phyloP scores from a whole-genome alignment of 2,329 filamentous ascomycete species.

The Cladosporium austrohemisphaericum region DNA sequence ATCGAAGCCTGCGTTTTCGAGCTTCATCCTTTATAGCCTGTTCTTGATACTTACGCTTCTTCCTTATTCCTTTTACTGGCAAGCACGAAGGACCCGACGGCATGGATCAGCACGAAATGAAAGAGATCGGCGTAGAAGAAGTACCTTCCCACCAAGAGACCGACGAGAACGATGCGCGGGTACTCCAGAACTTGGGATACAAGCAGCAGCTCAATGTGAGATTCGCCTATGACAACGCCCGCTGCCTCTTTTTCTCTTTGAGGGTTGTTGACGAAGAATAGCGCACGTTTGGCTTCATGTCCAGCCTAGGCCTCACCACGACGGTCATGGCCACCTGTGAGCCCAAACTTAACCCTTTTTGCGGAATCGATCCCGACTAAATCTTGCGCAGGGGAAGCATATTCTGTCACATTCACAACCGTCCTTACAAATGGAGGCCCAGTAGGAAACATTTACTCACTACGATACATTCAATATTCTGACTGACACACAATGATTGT shows the following conservation, averaged over 20 bases:
- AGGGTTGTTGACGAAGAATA: background rate
- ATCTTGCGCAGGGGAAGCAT: background rate
- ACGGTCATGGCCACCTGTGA: conserved; percentile 3
- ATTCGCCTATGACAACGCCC: background rate
- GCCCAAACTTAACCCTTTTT: no score
- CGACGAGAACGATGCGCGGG: background rate
- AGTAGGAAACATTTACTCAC: background rate
- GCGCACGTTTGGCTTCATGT: background rate
- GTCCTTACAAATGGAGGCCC: conserved; percentile 1
- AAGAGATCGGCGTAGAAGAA: background rate
- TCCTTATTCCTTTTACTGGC: background rate
- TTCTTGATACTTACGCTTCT: background rate
- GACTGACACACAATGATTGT: background rate
- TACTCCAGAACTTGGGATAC: background rate
- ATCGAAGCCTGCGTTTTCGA: no score
- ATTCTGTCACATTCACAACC: background rate
- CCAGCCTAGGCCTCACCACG: background rate
- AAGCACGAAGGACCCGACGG: no score
- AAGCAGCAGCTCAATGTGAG: background rate
- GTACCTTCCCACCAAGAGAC: background rate
- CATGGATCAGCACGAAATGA: background rate
- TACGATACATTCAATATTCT: background rate
- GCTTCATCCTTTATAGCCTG: no score
- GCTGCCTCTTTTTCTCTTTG: background rate
- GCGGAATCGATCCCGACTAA: background rate